phyloP scores from a whole-genome alignment of 1,284 basidiomycete genomes.

The Schizophyllum amplum region DNA sequence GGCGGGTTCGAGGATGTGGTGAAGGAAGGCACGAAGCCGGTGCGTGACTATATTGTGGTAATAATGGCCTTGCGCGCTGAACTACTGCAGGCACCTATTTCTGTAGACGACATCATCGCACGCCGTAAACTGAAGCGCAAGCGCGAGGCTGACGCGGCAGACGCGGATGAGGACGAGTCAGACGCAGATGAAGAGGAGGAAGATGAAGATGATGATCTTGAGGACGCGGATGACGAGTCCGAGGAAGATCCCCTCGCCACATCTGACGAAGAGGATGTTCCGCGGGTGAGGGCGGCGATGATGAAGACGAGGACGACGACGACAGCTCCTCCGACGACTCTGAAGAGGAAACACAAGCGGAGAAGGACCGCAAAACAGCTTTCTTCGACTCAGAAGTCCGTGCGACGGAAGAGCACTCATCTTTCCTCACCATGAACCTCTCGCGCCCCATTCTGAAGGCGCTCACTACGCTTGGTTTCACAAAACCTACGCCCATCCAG shows the following conservation, averaged over 20 bases:
- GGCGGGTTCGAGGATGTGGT: slow-evolving; percentile 43
- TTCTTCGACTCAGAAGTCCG: slow-evolving; percentile 69
- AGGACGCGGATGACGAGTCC: slow-evolving; percentile 24
- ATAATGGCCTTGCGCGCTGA: slow-evolving; percentile 7
- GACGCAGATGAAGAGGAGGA: slow-evolving; percentile 25
- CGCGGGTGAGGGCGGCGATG: slow-evolving; percentile 30
- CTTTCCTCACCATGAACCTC: slow-evolving; percentile 83
- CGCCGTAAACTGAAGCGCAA: slow-evolving; percentile 51
- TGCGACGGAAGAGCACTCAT: slow-evolving; percentile 41
- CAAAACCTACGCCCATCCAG: slow-evolving; percentile 92
- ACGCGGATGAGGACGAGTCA: slow-evolving; percentile 30
- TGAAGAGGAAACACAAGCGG: slow-evolving; percentile 61
- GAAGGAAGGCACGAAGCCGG: slow-evolving; percentile 56
- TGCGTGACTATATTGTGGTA: slow-evolving; percentile 27
- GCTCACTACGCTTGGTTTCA: slow-evolving; percentile 74
- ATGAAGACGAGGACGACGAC: slow-evolving; percentile 31
- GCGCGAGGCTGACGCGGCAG: slow-evolving; percentile 25
- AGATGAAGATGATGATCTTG: slow-evolving; percentile 15
- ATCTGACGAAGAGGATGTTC: slow-evolving; percentile 29
- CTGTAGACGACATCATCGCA: slow-evolving; percentile 88
- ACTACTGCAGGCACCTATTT: slow-evolving; percentile 62
- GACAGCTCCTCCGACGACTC: slow-evolving; percentile 39
- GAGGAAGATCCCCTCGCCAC: slow-evolving; percentile 38
- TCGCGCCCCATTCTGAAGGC: slow-evolving; percentile 87
- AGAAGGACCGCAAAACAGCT: slow-evolving; percentile 75